Conservation (phyloP, 768 basidiomycete genomes). For the Mycena haematopus region DNA sequence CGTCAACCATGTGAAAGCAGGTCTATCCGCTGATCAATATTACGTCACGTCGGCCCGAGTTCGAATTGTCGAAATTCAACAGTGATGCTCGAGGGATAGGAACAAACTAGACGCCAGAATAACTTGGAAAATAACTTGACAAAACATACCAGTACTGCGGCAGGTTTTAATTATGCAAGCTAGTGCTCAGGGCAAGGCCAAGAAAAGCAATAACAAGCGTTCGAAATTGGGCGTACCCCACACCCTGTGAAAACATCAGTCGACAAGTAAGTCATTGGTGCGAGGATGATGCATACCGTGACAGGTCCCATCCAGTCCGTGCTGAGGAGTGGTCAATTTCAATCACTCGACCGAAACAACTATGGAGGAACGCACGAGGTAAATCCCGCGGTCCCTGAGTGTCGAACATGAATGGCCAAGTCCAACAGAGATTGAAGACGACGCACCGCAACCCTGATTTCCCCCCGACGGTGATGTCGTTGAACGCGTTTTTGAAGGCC, state of each 20-base stretch:
- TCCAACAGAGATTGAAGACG: not conserved
- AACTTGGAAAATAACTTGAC: too few relatives aligned
- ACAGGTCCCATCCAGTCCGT: constrained; percentile 51
- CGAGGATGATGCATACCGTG: constrained; percentile 33
- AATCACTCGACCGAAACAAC: not conserved
- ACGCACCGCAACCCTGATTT: constrained; percentile 48
- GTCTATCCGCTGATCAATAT: too few relatives aligned
- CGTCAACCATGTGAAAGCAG: too few relatives aligned
- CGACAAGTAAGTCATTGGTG: too few relatives aligned
- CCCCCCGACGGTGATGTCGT: constrained; percentile 49
- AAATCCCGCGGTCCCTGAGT: constrained; percentile 42
- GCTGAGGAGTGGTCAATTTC: constrained; percentile 28
- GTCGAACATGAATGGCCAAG: too few relatives aligned
- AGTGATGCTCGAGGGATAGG: too few relatives aligned
- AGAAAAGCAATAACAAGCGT: constrained; percentile 41
- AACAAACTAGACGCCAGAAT: too few relatives aligned
- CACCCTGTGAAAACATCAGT: constrained; percentile 32
- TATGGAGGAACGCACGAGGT: constrained; percentile 35
- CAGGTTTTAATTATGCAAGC: too few relatives aligned
- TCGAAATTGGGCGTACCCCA: constrained; percentile 46
- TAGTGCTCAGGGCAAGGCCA: constrained; percentile 43
- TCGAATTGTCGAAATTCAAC: too few relatives aligned
- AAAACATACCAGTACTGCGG: too few relatives aligned
- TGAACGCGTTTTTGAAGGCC: constrained; percentile 39
- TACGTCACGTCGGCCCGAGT: too few relatives aligned